Evolutionary conservation across 768 basidiomycete species (phyloP).

Genomic region (Kwoniella mangroviensis): DNA sequence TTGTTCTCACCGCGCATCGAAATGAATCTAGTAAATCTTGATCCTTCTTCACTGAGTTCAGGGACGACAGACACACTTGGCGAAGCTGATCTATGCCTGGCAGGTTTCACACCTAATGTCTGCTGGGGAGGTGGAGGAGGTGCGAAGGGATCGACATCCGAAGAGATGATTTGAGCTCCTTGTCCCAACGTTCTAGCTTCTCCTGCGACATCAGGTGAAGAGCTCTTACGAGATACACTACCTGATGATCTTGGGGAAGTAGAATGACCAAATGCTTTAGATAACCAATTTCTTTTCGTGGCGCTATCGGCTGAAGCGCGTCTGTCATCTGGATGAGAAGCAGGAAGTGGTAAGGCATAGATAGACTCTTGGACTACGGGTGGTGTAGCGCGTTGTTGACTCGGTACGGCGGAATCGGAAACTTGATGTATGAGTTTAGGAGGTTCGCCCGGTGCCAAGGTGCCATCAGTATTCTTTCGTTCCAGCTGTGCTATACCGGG

Average conservation of each 20-base stretch:
- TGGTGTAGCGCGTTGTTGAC: constrained; percentile 30
- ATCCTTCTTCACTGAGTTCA: constrained; percentile 48
- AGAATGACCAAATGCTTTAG: constrained; percentile 52
- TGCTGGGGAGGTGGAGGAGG: constrained; percentile 61
- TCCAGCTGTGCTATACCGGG: constrained; percentile 78
- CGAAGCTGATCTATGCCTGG: constrained; percentile 48
- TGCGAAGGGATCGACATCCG: constrained; percentile 74
- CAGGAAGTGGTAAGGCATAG: constrained; percentile 38
- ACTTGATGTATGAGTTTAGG: constrained; percentile 49
- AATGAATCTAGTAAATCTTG: constrained; percentile 25
- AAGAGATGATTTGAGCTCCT: constrained; percentile 56
- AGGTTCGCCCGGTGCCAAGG: background rate
- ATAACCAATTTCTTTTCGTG: constrained; percentile 55
- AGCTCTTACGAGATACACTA: constrained; percentile 37
- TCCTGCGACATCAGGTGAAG: constrained; percentile 18
- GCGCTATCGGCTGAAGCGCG: constrained; percentile 45
- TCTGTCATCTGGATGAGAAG: constrained; percentile 8
- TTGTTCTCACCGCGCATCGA: constrained; percentile 10
- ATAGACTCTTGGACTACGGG: constrained; percentile 30
- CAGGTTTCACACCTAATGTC: constrained; percentile 69
- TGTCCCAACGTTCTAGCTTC: constrained; percentile 12
- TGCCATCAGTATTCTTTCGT: constrained; percentile 24
- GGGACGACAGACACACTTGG: constrained; percentile 51
- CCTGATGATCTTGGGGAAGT: constrained; percentile 39
- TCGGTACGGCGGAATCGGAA: constrained; percentile 52